phyloP scores from a whole-genome alignment of 805 yeast genomes.

The Vanderwaltozyma tropicalis region DNA sequence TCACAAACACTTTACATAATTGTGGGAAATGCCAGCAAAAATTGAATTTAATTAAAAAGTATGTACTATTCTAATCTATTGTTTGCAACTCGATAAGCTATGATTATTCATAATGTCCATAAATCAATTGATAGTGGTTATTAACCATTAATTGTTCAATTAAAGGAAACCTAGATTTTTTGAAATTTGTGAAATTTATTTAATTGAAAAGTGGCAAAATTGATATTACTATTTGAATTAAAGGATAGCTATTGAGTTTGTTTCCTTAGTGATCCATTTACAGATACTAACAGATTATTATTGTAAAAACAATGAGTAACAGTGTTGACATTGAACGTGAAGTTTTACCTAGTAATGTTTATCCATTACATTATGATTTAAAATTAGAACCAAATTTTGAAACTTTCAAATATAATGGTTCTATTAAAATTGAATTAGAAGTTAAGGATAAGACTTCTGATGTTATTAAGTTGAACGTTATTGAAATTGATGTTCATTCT shows the following conservation, averaged over 20 bases:
- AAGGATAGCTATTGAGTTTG: too few species aligned
- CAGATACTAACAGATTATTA: too few species aligned
- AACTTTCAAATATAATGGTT: conserved; percentile 50
- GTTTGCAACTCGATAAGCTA: too few species aligned
- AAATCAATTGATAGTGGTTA: too few species aligned
- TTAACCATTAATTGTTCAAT: too few species aligned
- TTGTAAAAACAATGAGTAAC: too few species aligned
- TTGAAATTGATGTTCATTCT: conserved; percentile 52
- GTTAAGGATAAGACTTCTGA: conserved; percentile 38
- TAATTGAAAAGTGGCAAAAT: too few species aligned
- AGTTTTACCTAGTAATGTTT: conserved; percentile 50
- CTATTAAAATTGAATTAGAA: conserved; percentile 41
- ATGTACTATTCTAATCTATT: conserved; percentile 26
- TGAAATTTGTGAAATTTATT: too few species aligned
- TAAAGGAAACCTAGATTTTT: too few species aligned
- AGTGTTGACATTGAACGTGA: conserved; percentile 23
- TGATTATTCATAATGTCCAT: too few species aligned
- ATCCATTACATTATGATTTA: conserved; percentile 66
- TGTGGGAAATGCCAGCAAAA: conserved; percentile 11
- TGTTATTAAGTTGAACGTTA: conserved; percentile 44
- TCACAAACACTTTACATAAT: conserved; percentile 7
- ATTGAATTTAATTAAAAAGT: conserved; percentile 3
- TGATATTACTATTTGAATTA: too few species aligned
- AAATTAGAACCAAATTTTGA: conserved; percentile 51
- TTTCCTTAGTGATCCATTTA: too few species aligned